Percentiles rank a stretch among this genome's conserved stretches.
Conservation (phyloP, 2,329 filamentous ascomycete species). For the Colletotrichum plurivorum region DNA sequence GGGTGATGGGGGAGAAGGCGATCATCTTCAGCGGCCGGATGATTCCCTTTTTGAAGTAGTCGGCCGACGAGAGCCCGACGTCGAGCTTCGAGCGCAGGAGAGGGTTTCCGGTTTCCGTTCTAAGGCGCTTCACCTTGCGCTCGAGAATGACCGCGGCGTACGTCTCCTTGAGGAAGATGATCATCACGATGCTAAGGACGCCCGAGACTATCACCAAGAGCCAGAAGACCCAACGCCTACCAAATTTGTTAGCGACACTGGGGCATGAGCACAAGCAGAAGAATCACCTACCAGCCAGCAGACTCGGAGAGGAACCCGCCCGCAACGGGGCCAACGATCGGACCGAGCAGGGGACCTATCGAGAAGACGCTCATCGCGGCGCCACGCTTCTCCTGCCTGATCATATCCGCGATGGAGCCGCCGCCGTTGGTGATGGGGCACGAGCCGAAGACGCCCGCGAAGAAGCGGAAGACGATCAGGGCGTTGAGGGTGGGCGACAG, state of each 20-base stretch:
- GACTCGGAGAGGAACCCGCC: constrained; percentile 59
- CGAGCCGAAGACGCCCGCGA: constrained; percentile 74
- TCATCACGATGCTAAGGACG: constrained; percentile 51
- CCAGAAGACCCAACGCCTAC: constrained; percentile 55
- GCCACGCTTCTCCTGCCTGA: constrained; percentile 69
- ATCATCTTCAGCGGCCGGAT: constrained; percentile 65
- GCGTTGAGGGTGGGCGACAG: constrained; percentile 61
- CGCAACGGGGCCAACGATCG: constrained; percentile 61
- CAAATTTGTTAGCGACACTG: too few relatives aligned
- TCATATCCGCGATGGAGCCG: constrained; percentile 76
- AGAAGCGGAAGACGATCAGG: constrained; percentile 71
- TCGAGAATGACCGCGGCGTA: constrained; percentile 63
- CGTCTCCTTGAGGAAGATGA: constrained; percentile 62
- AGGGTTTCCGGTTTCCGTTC: constrained; percentile 66
- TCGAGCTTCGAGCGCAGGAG: constrained; percentile 69
- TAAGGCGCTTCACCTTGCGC: constrained; percentile 58
- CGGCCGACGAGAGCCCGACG: constrained; percentile 53
- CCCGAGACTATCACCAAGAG: constrained; percentile 58
- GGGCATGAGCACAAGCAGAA: too few relatives aligned
- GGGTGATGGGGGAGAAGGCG: constrained; percentile 59
- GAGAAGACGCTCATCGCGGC: constrained; percentile 66
- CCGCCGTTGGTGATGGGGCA: constrained; percentile 76
- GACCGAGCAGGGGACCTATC: constrained; percentile 61
- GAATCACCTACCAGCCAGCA: constrained; percentile 61
- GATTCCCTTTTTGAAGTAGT: constrained; percentile 61